Base-by-base conservation (phyloP, 73 alveolate genomes). In the Paramecium caudatum region DNA sequence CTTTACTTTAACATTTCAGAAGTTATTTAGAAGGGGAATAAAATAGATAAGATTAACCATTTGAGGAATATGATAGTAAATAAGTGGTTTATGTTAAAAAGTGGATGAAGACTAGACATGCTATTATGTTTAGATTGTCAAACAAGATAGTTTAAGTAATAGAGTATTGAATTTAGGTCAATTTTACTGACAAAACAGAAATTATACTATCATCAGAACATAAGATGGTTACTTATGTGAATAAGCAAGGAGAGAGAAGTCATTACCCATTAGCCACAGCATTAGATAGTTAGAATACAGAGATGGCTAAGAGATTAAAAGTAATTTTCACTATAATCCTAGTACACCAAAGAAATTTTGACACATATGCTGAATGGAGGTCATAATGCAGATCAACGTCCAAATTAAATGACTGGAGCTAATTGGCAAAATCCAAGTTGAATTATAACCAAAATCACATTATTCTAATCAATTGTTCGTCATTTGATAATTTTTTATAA, bases 71-170 rank as follows among this genome's bases (percentile, higher is more conserved):
- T 8, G 95, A 91, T 10, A 43, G 21, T 16, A 46, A 84, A 37
- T 43, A 81, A 16, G 39, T 32, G 4, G 91, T 97, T 32, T 98
- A 97, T 91, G 98, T 98, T 27, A 98, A 97, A 92, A 98, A 97
- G 90, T 98, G 99, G 98, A 97, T 98, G 97, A 91, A 95, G 91
- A 98, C 99, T 4, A 94, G 96, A 33, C 99, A 98, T 88, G 99
- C 99, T 37, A 95, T 96, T 30, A 92, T 98, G 95, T 98, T 98
- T 94, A 93, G 99, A 91, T 95, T 98, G 50, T 93, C 98, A 7
- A 97, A 98, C 90, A 98, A 98, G 69, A 95, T 97, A 19, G 99
- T 98, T 36, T 96, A 98, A 95, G 99, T 32, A n/a, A 23, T 63
- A 8, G n/a, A n/a, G 10, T 12, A 32, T 1, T 5, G 34, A 25